Base-by-base conservation (phyloP, 2,329 filamentous ascomycete species). In the Fusarium tjaetaba region DNA sequence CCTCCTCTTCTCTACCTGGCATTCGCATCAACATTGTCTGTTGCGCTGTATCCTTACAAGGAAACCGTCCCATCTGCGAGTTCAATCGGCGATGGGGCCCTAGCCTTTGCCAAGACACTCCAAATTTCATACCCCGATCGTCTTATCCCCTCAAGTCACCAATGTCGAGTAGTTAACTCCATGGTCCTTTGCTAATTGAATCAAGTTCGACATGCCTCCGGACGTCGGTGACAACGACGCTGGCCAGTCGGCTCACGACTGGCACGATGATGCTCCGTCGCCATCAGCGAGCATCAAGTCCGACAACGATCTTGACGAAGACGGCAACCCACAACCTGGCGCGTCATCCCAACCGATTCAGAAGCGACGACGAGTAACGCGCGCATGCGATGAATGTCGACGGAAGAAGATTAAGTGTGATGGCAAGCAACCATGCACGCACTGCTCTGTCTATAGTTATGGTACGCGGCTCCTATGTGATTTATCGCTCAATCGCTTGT, bases 371-470 rank as follows among this genome's bases (percentile, higher is more conserved):
- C 88, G 94, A 79, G 93, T 96, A 49, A 95, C 93, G 26, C 88
- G 94, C 77, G 93, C 93, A 45, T 96, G 93, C 82, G 93, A 95
- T 77, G 92, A 95, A 81, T 96, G 93, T 80, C 89, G 93, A 65
- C 88, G 93, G 75, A 96, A 96, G 82, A 96, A 96, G 83, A 96
- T 96, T 79, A 96, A 95, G 81, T 96, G 93, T 77, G 93, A 95
- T 81, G 93, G 93, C 76, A 94, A 95, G 82, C 93, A 95, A 80
- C 94, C 94, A 15, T 96, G 94, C 83, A 98, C 95, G 1, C 96
- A 98, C 83, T 99, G 96, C 82, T 97, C 95, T 16, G 95, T 98
- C 56, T 99, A 99, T 83, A 98, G 95, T 81, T 99, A 99, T 86
- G 96, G 96, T 98, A 88, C 80, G 71, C 49, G 39, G 38, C 41